A percentile compares a stretch with the other conserved stretches of the same genome.
Conservation (phyloP, 2,329 filamentous ascomycete species). For the Dactylellina cionopaga region DNA sequence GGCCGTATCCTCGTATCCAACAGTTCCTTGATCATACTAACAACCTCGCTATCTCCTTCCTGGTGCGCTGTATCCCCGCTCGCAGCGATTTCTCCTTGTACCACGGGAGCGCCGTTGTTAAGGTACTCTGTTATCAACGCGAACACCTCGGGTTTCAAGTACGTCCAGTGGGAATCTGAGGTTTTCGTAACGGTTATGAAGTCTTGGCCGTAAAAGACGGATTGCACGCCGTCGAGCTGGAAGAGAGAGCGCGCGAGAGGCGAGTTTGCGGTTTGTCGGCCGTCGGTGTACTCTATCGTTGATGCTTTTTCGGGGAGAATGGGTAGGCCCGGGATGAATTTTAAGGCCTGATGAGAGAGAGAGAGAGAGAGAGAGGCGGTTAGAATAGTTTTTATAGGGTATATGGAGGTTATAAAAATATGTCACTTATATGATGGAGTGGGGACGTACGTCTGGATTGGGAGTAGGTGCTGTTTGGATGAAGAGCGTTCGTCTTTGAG, state of each 20-base stretch:
- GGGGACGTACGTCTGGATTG: slow-evolving; percentile 75
- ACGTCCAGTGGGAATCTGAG: slow-evolving; percentile 86
- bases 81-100: slow-evolving; percentile 67
- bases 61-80: slow-evolving; percentile 63
- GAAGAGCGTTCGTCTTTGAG: slow-evolving; percentile 71
- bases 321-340: slow-evolving; percentile 91
- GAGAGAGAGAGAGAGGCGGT: slow-evolving; percentile 3
- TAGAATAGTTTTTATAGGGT: slow-evolving; percentile 25
- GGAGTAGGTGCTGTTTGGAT: slow-evolving; percentile 97
- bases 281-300: slow-evolving; percentile 91
- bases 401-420: neutral
- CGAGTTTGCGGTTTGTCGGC: slow-evolving; percentile 88
- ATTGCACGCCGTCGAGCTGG: slow-evolving; percentile 92
- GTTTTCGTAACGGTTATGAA: slow-evolving; percentile 98
- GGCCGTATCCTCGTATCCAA: slow-evolving; percentile 94
- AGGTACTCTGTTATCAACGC: slow-evolving; percentile 92
- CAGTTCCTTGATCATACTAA: slow-evolving; percentile 98
- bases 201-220: slow-evolving; percentile 91
- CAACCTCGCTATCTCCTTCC: slow-evolving; percentile 82
- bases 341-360: slow-evolving; percentile 82
- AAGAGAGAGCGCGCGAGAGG: slow-evolving; percentile 89
- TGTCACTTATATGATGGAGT: no score
- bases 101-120: slow-evolving; percentile 81
- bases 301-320: slow-evolving; percentile 80
- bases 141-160: slow-evolving; percentile 95